Conservation (phyloP, 805 yeast species). For the Sungouiella thailandica region DNA sequence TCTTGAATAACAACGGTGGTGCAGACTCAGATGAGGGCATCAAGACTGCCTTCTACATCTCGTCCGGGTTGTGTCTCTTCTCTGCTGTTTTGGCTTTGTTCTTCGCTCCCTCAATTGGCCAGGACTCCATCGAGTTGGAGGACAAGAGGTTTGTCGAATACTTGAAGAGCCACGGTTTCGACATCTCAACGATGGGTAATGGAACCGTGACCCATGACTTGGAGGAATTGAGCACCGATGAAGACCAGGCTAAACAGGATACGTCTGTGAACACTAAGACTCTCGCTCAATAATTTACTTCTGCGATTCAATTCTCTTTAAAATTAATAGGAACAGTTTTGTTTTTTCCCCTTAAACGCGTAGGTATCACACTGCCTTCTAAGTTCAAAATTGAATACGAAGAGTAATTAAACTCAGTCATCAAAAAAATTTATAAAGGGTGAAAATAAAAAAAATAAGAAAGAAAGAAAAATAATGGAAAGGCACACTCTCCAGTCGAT, state of each 20-base stretch:
- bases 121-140: conserved; percentile 74
- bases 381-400: no score
- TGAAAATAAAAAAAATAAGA: no score
- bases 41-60: conserved; percentile 77
- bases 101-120: conserved; percentile 76
- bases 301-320: no score
- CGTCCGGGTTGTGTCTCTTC: conserved; percentile 70
- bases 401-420: no score
- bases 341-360: no score
- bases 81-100: conserved; percentile 67
- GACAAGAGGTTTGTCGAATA: conserved; percentile 68
- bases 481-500: no score
- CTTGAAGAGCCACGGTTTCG: conserved; percentile 65
- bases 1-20: conserved; percentile 53
- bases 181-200: conserved; percentile 53
- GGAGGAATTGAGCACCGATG: neutral
- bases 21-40: conserved; percentile 49
- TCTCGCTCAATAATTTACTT: no score
- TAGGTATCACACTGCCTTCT: no score
- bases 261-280: neutral
- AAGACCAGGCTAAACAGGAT: neutral
- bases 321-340: no score
- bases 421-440: no score
- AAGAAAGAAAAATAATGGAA: no score
- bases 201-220: conserved; percentile 3